Evolutionary conservation across 1,284 basidiomycete genomes (phyloP), one percentile per base, ranked within the genome.

Genomic region (Heterobasidion occidentale): DNA sequence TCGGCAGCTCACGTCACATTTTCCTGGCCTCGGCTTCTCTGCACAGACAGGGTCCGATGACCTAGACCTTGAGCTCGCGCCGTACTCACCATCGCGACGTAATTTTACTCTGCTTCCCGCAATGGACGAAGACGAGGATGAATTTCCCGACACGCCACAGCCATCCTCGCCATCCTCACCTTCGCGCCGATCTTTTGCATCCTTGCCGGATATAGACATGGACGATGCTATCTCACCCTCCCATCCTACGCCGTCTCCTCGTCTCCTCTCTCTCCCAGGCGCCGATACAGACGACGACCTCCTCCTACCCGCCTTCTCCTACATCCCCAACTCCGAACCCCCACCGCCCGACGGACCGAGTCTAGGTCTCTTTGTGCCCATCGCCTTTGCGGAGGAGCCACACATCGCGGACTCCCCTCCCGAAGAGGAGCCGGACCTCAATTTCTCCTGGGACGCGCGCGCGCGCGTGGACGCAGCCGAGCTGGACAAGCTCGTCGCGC

Each of bases 241-340:
- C 53, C 55, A 50, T 53, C 54, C 36, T 48, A 47, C 17, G 56
- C 60, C 55, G 46, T 57, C 60, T 9, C 53, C 54, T 7, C 54
- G 57, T 15, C 54, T 64, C 7, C 45, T 74, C 34, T 72, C 73
- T 2, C 64, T 74, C 11, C 70, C 74, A 1, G 73, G 71, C 7
- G 72, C 64, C n/a, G 73, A 73, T 14, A 65, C 64, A 7, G 72
- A 74, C 58, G 65, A 74, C 45, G 63, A 68, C 38, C 64, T 75
- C 19, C 60, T 75, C 58, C 65, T 70, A 1, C 54, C 60, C 14
- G 58, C 59, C 11, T 15, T 44, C 33, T 27, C 56, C 17, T n/a
- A 42, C 7, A 11, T 12, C 7, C 14, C 46, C 19, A 50, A 51
- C 15, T 60, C 53, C 15, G 56, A 55, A 58, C 49, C 38, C 53